A percentile compares a stretch with the other conserved stretches of the same genome.
Evolutionary conservation across 129 eudicot species (phyloP).

Genomic region (Tagetes patula): DNA sequence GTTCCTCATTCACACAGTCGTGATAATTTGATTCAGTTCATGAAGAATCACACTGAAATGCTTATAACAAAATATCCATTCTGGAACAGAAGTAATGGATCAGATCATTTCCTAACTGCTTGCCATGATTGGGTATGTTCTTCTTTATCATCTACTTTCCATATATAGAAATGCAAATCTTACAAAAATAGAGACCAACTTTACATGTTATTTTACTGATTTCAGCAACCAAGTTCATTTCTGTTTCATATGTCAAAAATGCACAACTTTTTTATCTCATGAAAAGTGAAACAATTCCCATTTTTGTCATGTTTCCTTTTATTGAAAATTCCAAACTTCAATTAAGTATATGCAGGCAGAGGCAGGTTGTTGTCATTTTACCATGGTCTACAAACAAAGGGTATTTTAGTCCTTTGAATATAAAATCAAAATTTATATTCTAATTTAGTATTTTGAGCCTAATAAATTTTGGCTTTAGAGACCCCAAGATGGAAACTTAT

Average conservation of each 20-base stretch:
- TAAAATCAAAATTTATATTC: neutral
- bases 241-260: neutral
- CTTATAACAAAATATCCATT: conserved; percentile 58
- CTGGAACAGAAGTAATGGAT: conserved; percentile 73
- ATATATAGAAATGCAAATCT: neutral
- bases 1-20: conserved; percentile 69
- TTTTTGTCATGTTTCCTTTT: neutral
- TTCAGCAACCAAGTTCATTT: neutral
- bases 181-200: neutral
- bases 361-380: neutral
- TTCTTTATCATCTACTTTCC: conserved; percentile 14
- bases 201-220: neutral
- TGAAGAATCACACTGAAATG: conserved; percentile 59
- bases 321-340: neutral
- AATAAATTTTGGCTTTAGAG: neutral
- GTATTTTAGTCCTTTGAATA: neutral
- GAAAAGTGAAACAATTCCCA: neutral
- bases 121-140: conserved; percentile 91
- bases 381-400: conserved; percentile 1
- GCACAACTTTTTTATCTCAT: neutral
- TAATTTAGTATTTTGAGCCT: neutral
- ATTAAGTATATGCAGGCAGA: neutral
- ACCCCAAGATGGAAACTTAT: neutral
- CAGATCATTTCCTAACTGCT: conserved; percentile 73
- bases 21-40: conserved; percentile 47